These are phyloP conservation scores for Cercospora sp. DNA, from an alignment of 2,329 filamentous ascomycete genomes.

Conservation along the genomic window DNA sequence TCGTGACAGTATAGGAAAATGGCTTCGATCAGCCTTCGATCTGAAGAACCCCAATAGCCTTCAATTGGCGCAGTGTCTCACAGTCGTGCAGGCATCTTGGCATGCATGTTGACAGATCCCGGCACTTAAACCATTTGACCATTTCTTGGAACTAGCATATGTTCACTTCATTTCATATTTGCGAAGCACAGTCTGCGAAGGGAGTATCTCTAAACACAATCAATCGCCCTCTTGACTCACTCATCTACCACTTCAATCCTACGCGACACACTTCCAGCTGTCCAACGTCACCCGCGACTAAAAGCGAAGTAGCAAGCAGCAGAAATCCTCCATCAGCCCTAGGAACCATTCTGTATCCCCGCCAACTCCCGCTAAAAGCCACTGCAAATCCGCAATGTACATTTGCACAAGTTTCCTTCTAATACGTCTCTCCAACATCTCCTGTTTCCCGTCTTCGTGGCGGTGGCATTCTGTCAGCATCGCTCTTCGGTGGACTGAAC, in stretches of 20 bases:
- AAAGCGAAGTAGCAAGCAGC: constrained; percentile 3
- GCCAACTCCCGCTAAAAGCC: constrained; percentile 11
- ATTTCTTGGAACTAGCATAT: neutral
- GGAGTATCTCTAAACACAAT: constrained; percentile 17
- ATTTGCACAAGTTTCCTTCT: constrained; percentile 14
- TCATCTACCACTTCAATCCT: neutral
- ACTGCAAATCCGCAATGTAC: constrained; percentile 1
- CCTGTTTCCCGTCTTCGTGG: constrained; percentile 45
- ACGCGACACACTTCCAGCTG: constrained; percentile 1
- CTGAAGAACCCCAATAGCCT: neutral
- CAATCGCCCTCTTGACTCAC: neutral
- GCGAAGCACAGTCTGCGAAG: constrained; percentile 16
- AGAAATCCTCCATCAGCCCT: neutral
- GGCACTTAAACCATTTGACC: neutral
- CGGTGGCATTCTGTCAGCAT: constrained; percentile 47
- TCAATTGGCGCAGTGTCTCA: neutral
- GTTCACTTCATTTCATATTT: neutral
- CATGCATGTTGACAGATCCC: neutral
- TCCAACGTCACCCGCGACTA: neutral
- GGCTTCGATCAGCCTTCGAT: constrained; percentile 1
- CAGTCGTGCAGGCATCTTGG: neutral
- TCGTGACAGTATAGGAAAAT: constrained; percentile 1
- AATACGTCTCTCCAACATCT: constrained; percentile 42
- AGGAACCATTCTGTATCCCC: neutral
- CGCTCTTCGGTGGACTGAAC: constrained; percentile 20